Percentiles rank a stretch among this genome's conserved stretches.
These are phyloP conservation scores for Saccharum officinarum DNA, from an alignment of 176 grass and related monocot genomes.

Conservation along the genomic window DNA sequence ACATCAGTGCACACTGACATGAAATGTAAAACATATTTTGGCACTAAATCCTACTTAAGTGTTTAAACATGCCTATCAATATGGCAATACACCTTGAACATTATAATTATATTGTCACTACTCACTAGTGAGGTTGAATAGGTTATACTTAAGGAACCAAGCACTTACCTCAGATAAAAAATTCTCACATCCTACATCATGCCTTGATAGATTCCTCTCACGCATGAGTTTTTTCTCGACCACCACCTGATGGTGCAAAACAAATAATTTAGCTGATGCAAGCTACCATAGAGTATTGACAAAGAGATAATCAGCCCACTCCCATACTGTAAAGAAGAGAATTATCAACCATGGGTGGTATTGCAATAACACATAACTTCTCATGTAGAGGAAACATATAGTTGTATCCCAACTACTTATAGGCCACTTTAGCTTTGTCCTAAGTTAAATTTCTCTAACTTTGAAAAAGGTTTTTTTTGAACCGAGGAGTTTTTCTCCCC, in stretches of 20 bases:
- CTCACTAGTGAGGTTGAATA: background rate
- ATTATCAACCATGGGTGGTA: background rate
- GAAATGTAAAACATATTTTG: background rate
- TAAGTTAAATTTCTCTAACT: background rate
- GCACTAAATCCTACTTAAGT: background rate
- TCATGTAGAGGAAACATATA: background rate
- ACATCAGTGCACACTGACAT: background rate
- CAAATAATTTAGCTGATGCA: background rate
- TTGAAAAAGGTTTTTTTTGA: background rate
- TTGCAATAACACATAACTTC: background rate
- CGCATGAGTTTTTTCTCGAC: slow-evolving; percentile 96
- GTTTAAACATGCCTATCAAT: background rate
- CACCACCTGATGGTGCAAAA: slow-evolving; percentile 53
- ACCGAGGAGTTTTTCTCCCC: too few species aligned
- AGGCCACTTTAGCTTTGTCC: background rate
- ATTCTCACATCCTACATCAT: slow-evolving; percentile 74
- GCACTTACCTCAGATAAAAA: slow-evolving; percentile 73
- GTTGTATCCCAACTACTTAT: background rate
- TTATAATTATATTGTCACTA: background rate
- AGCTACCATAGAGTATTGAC: background rate
- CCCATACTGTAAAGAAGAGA: background rate
- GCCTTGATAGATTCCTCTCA: slow-evolving; percentile 79
- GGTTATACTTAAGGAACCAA: background rate
- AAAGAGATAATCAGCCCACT: background rate
- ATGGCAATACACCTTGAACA: background rate